These are phyloP conservation scores for Nicotiana benthamiana DNA, from an alignment of 257 asterid genomes.

Conservation along the genomic window DNA sequence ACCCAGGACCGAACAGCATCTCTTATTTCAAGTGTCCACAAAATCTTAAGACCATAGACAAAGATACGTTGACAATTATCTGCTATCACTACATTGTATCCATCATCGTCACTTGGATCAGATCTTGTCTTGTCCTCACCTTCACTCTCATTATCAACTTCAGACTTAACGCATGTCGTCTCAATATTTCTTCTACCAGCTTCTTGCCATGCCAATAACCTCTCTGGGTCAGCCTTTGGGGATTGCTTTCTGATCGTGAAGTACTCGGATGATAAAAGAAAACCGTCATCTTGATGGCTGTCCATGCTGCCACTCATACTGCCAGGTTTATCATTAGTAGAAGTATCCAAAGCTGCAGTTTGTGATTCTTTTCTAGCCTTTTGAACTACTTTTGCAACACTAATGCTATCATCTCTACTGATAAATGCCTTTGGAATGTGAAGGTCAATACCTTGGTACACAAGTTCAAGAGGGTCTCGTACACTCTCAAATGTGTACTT, in stretches of 20 bases:
- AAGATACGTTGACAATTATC: slow-evolving; percentile 89
- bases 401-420: slow-evolving; percentile 57
- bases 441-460: slow-evolving; percentile 92
- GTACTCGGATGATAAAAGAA: slow-evolving; percentile 84
- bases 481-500: slow-evolving; percentile 72
- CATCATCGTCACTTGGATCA: slow-evolving; percentile 97
- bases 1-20: slow-evolving; percentile 99
- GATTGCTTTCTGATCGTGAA: slow-evolving; percentile 89
- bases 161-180: slow-evolving; percentile 85
- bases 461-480: slow-evolving; percentile 91
- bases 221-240: slow-evolving; percentile 93
- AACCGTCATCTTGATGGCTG: slow-evolving; percentile 85
- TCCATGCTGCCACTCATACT: slow-evolving; percentile 43
- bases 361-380: slow-evolving; percentile 61
- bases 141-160: slow-evolving; percentile 89
- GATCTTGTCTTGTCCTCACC: slow-evolving; percentile 91
- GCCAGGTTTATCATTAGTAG: slow-evolving; percentile 45
- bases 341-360: slow-evolving; percentile 58
- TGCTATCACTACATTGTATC: slow-evolving; percentile 89
- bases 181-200: slow-evolving; percentile 88
- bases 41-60: slow-evolving; percentile 91
- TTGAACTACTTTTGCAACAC: slow-evolving; percentile 70
- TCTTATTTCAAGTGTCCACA: slow-evolving; percentile 96
- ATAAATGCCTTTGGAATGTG: slow-evolving; percentile 83
- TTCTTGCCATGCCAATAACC: slow-evolving; percentile 94